These are phyloP conservation scores for Prunus persica DNA, from an alignment of 306 rosid genomes.

Conservation along the genomic window Prunus_persica_NCBIv2 NC_034010.1:21776001-21776500, in stretches of 20 bases:
- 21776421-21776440: conserved; percentile 7
- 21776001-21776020: background rate
- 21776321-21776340: background rate
- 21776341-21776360: conserved; percentile 32
- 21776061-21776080: background rate
- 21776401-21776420: conserved; percentile 26
- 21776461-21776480: conserved; percentile 4
- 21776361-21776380: conserved; percentile 55
- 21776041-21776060: background rate
- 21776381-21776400: conserved; percentile 45
- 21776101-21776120: background rate
- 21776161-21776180: background rate
- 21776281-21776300: conserved; percentile 20
- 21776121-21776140: background rate
- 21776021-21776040: background rate
- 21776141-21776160: background rate
- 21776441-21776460: conserved; percentile 12
- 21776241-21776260: conserved; percentile 20
- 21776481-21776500: conserved; percentile 18
- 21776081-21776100: background rate
- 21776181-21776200: background rate
- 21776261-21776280: conserved; percentile 6
- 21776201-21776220: conserved; percentile 20
- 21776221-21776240: conserved; percentile 19
- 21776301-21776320: background rate